Percentiles rank a stretch among this genome's conserved stretches.
These are phyloP conservation scores for Dissophora ornata DNA, from an alignment of 192 early-diverging fungal species.

Conservation along the genomic window DNA sequence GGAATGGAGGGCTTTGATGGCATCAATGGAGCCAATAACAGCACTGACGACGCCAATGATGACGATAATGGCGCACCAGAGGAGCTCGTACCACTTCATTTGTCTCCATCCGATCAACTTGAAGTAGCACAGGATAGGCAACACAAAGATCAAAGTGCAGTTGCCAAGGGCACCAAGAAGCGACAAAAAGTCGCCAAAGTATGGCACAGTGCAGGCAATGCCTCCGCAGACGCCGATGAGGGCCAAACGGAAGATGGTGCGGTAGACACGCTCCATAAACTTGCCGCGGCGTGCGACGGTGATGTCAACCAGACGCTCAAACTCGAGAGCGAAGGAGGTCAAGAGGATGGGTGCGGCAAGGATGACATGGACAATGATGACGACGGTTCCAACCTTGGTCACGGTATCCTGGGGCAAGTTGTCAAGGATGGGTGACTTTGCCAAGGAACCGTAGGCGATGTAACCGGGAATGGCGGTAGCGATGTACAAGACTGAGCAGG, in stretches of 20 bases:
- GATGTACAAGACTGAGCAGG: conserved; percentile 75
- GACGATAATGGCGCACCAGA: conserved; percentile 61
- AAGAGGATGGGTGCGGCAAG: conserved; percentile 81
- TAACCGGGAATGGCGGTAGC: conserved; percentile 77
- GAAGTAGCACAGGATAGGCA: conserved; percentile 81
- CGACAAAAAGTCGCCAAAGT: conserved; percentile 81
- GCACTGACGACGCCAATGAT: conserved; percentile 70
- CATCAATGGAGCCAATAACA: conserved; percentile 71
- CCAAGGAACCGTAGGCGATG: conserved; percentile 72
- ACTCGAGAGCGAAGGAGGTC: conserved; percentile 77
- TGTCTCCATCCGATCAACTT: conserved; percentile 71
- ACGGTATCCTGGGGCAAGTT: conserved; percentile 69
- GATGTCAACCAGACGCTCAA: conserved; percentile 73
- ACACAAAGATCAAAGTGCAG: conserved; percentile 80
- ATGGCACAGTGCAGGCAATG: conserved; percentile 74
- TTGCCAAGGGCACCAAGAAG: conserved; percentile 84
- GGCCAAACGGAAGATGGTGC: conserved; percentile 61
- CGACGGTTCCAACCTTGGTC: conserved; percentile 66
- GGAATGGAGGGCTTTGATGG: conserved; percentile 64
- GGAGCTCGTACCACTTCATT: conserved; percentile 58
- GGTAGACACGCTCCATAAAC: conserved; percentile 62
- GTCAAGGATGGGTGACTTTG: conserved; percentile 75
- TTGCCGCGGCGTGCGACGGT: conserved; percentile 60
- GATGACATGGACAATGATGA: conserved; percentile 84
- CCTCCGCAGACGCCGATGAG: conserved; percentile 64